A percentile compares a stretch with the other conserved stretches of the same genome.
These are phyloP conservation scores for Alternaria sp. DNA, from an alignment of 2,329 filamentous ascomycete species.

Conservation along the genomic window DNA sequence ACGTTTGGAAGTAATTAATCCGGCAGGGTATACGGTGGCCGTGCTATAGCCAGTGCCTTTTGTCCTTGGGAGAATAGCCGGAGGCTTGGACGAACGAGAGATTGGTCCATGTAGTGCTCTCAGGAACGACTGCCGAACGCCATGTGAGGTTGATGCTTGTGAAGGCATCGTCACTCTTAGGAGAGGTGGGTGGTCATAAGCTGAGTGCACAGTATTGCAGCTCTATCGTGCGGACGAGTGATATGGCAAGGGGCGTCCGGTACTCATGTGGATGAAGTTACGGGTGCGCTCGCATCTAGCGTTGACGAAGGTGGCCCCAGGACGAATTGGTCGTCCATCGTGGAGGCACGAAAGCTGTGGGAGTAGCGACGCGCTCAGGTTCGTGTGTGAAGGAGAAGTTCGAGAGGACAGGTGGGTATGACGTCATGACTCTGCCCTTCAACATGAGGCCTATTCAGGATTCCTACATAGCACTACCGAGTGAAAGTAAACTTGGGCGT, in stretches of 20 bases:
- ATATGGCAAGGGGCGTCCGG: not conserved
- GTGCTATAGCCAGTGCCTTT: not conserved
- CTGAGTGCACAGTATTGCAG: not conserved
- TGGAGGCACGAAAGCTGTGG: too few species aligned
- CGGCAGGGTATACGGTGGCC: slow-evolving; percentile 9
- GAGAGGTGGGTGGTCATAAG: not conserved
- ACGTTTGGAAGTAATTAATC: slow-evolving; percentile 20
- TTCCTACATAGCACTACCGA: not conserved
- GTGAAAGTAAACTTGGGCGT: not conserved
- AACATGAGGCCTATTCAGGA: not conserved
- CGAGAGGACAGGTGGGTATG: not conserved
- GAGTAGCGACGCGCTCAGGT: not conserved
- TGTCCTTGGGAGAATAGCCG: not conserved
- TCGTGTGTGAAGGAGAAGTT: not conserved
- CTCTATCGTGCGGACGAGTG: not conserved
- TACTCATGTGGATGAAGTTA: not conserved
- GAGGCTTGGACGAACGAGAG: not conserved
- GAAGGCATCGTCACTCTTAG: not conserved
- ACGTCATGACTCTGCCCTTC: not conserved
- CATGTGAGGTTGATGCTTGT: not conserved
- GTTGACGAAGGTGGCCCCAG: not conserved
- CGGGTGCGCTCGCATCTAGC: not conserved
- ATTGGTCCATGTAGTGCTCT: not conserved
- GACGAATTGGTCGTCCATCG: accelerated
- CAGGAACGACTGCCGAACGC: not conserved